Percentiles rank a stretch among this genome's conserved stretches.
These are phyloP conservation scores for Davidsoniella virescens DNA, from an alignment of 2,329 filamentous ascomycete genomes.

Conservation along the genomic window DNA sequence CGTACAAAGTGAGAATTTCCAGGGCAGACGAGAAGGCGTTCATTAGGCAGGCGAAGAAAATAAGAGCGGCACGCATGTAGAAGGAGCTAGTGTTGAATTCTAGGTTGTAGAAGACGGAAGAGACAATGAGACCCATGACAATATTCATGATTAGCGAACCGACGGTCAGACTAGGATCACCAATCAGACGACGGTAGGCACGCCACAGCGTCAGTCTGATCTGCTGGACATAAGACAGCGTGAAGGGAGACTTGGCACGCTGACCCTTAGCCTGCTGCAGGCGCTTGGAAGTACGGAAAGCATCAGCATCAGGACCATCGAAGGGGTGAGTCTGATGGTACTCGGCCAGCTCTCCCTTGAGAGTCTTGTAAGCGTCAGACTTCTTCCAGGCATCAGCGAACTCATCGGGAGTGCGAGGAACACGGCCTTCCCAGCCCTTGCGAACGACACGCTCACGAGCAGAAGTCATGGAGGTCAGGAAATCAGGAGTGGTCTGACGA, in stretches of 20 bases:
- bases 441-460: conserved; percentile 38
- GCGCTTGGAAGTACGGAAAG: conserved; percentile 37
- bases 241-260: conserved; percentile 63
- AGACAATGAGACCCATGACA: conserved; percentile 59
- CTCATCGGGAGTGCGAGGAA: conserved; percentile 44
- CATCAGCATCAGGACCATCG: conserved; percentile 37
- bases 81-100: conserved; percentile 50
- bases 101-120: conserved; percentile 69
- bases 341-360: conserved; percentile 33
- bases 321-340: conserved; percentile 36
- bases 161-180: conserved; percentile 60
- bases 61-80: conserved; percentile 59
- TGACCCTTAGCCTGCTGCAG: conserved; percentile 40
- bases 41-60: conserved; percentile 79
- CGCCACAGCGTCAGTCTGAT: conserved; percentile 64
- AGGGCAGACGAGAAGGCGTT: conserved; percentile 70
- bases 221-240: conserved; percentile 61
- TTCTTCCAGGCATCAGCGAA: conserved; percentile 43
- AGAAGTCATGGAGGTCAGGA: conserved; percentile 54
- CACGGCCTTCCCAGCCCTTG: conserved; percentile 37
- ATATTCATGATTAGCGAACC: conserved; percentile 56
- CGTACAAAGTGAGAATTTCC: conserved; percentile 72
- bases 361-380: conserved; percentile 28
- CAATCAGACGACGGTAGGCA: conserved; percentile 59
- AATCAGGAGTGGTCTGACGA: conserved; percentile 54